Base-by-base conservation (phyloP, 164 flowering plant species). In the Euptelea pleiosperma region DNA sequence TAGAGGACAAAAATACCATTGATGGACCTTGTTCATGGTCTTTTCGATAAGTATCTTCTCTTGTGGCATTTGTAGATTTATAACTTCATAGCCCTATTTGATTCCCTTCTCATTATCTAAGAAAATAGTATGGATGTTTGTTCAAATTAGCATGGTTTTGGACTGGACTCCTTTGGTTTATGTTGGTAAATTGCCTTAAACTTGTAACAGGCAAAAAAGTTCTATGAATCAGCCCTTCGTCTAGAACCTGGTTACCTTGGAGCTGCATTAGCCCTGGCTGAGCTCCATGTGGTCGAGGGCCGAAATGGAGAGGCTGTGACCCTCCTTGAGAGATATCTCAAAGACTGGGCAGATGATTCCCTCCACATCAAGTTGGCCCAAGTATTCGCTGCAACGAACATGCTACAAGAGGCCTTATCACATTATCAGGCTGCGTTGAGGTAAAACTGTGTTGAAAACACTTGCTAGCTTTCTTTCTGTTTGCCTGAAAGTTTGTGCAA, bases 341-440 rank as follows among this genome's bases (percentile, higher is more conserved):
- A 89, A 63, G 90, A 87, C 61, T 86, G 90, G 90, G 96, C 91
- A 15, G 97, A 93, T 65, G 98, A 93, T 60, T 93, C 92, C 57
- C 88, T 93, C 68, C 93, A 89, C 63, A 79, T 83, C 57, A 93
- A 89, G 81, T 68, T 93, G 73, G 98, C 98, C 43, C 96, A 93
- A 73, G 92, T 93, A 30, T 84, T 84, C 71, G 86, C 94, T 42
- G 85, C 90, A 37, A 82, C 91, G 21, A 86, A 87, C 68, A 80
- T 83, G 96, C 77, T 90, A 48, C 87, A 84, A 64, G 99, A 90
- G 58, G 83, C 99, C 47, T 70, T 93, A 56, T 74, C 94, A 18
- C 94, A 93, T 75, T 93, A 84, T 82, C 87, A 93, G 66, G 80
- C 92, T 66, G 97, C 99, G 28, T 64, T 93, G 49, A 88, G 98